Base-by-base conservation (phyloP, 2,329 filamentous ascomycete species). In the Colletotrichum brevisporum region DNA sequence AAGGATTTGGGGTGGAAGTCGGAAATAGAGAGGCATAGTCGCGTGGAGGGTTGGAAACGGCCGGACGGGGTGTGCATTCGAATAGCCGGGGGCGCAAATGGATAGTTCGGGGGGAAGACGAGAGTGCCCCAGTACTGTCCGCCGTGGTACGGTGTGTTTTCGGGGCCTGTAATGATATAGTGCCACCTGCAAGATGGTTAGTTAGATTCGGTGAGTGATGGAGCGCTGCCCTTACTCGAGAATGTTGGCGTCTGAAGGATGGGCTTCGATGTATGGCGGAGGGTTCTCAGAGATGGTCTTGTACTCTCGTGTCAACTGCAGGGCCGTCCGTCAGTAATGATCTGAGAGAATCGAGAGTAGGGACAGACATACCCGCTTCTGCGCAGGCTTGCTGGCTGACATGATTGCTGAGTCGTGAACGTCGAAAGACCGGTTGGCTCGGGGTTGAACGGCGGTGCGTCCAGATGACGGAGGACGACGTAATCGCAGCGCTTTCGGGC, bases 91-190 rank as follows among this genome's bases (percentile, higher is more conserved):
- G 96, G 96, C 13, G 95, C 95, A 81, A 98, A 99, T 27, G 96
- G 96, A 79, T 99, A 99, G 84, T 98, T 95, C 9, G 95, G 89
- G 16, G 96, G 96, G 81, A 99, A 99, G 73, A 97, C 91, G 58
- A 99, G 87, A 2, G 95, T 98, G 55, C 96, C 96, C 96, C 96
- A 99, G 85, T 98, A 99, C 81, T 99, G 96, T 53, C 96, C 96
- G 77, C 91, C 91, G 76, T 97, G 90, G 80, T 99, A 99, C 2
- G 96, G 95, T 0, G 96, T 99, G 69, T 95, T 90, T 70, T 97
- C 94, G 41, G 96, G 95, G 2, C 96, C 96, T 45, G 95, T 98
- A 73, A 98, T 92, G 77, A 98, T 93, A 83, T 97, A 97, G 83
- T 97, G 94, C 94, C 94, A 97, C 83, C 91, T 93, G 76, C 41